Percentiles rank a stretch among this genome's conserved stretches.
Conservation (phyloP, 345 rosid species). For the Durio zibethinus region DNA sequence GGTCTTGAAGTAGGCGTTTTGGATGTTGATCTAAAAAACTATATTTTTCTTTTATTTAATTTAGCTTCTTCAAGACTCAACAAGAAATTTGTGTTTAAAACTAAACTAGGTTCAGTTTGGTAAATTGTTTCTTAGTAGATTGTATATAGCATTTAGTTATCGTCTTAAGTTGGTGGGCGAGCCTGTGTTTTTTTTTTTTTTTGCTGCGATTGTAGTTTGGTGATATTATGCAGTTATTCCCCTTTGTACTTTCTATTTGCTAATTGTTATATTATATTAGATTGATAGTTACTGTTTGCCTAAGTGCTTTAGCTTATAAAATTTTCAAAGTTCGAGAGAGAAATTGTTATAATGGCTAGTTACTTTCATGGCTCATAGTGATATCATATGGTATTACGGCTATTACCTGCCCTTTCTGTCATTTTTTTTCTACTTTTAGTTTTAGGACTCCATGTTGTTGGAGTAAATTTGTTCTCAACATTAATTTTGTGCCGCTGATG, state of each 20-base stretch:
- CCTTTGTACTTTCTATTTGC: not conserved
- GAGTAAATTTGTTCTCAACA: not conserved
- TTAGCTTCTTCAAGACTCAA: not conserved
- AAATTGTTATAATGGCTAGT: not conserved
- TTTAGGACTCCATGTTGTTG: not conserved
- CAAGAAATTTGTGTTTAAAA: not conserved
- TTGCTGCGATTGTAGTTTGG: not conserved
- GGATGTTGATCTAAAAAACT: not conserved
- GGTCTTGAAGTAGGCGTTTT: not conserved
- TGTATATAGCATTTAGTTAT: not conserved
- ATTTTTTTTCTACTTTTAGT: not conserved
- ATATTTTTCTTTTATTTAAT: not conserved
- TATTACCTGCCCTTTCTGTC: not conserved
- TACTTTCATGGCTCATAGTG: not conserved
- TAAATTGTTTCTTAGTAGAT: not conserved
- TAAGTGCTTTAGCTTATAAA: not conserved
- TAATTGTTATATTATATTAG: not conserved
- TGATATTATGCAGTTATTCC: not conserved
- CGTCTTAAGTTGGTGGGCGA: not conserved
- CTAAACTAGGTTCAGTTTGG: not conserved
- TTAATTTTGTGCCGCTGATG: not conserved
- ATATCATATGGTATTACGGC: not conserved
- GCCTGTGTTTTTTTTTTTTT: no score
- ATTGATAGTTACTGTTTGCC: not conserved
- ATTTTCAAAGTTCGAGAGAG: not conserved